phyloP scores from a whole-genome alignment of 768 basidiomycete species.

The Termitomyces sp. region DNA sequence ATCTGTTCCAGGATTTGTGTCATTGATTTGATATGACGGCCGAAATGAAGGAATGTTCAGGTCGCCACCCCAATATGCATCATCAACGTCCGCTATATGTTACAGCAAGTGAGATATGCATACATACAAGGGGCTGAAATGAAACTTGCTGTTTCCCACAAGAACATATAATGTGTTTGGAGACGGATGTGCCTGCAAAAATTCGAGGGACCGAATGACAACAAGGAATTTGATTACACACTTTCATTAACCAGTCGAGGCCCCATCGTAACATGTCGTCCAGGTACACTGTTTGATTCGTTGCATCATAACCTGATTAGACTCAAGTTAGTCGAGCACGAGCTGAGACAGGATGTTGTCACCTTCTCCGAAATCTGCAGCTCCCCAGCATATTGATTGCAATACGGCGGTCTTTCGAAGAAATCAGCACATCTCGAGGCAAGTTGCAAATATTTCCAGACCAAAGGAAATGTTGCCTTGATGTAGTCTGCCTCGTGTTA shows the following conservation, averaged over 20 bases:
- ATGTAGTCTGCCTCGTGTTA: constrained; percentile 62
- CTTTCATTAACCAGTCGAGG: constrained; percentile 90
- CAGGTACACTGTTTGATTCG: constrained; percentile 89
- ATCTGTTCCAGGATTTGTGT: constrained; percentile 83
- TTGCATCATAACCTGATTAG: constrained; percentile 63
- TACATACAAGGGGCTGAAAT: not conserved
- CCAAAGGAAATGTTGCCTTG: constrained; percentile 84
- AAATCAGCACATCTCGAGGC: constrained; percentile 7
- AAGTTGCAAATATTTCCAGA: constrained; percentile 28
- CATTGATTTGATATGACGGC: constrained; percentile 76
- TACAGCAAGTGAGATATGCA: constrained; percentile 1
- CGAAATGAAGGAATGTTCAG: constrained; percentile 70
- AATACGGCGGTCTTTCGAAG: constrained; percentile 65
- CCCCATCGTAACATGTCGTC: constrained; percentile 91
- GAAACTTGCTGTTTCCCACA: constrained; percentile 57
- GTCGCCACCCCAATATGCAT: constrained; percentile 91
- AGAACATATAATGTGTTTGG: constrained; percentile 73
- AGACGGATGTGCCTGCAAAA: constrained; percentile 70
- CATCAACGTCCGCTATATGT: constrained; percentile 52
- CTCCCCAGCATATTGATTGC: constrained; percentile 90
- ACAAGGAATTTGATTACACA: constrained; percentile 25
- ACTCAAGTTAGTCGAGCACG: not conserved
- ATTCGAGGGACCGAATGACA: not conserved
- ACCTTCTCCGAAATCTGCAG: constrained; percentile 80
- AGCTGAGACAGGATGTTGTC: constrained; percentile 2